Evolutionary conservation across 108 stramenopile genomes (phyloP).

Genomic region (Licmophora abbreviata): DNA sequence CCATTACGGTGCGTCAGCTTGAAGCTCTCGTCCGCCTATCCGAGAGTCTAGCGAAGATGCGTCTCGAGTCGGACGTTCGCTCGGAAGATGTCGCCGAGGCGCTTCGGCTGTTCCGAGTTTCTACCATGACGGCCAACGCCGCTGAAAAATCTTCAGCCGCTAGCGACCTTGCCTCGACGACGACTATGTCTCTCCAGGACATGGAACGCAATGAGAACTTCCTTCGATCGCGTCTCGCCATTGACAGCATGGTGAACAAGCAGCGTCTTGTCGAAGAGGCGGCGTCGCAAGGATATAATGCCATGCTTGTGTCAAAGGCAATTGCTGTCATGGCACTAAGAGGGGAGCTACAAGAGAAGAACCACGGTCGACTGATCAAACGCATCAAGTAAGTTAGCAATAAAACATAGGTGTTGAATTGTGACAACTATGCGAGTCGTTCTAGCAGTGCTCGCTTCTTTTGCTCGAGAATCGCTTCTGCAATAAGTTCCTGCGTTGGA

Average conservation of each 20-base stretch:
- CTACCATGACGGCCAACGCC: conserved; percentile 94
- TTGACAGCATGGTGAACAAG: conserved; percentile 77
- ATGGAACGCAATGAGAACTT: conserved; percentile 73
- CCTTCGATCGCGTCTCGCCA: conserved; percentile 54
- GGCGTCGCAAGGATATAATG: conserved; percentile 73
- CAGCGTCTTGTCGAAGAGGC: conserved; percentile 81
- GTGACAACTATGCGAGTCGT: too few relatives aligned
- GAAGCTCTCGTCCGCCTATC: conserved; percentile 96
- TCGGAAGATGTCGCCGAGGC: conserved; percentile 97
- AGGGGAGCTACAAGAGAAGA: conserved; percentile 77
- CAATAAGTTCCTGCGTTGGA: conserved; percentile 59
- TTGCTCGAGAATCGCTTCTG: conserved; percentile 44
- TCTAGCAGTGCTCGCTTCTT: conserved; percentile 75
- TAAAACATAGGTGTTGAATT: too few relatives aligned
- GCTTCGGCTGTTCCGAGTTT: conserved; percentile 93
- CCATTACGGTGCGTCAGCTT: conserved; percentile 99
- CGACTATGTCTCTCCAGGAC: conserved; percentile 34
- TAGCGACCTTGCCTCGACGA: conserved; percentile 2
- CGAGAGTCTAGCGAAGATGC: conserved; percentile 96
- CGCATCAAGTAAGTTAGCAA: conserved; percentile 65
- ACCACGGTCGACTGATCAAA: conserved; percentile 74
- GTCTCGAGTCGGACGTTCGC: conserved; percentile 86
- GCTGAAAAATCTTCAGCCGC: conserved; percentile 34
- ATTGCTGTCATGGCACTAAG: conserved; percentile 62
- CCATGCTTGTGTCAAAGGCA: conserved; percentile 61